A percentile compares a stretch with the other conserved stretches of the same genome.
These are phyloP conservation scores for Umbelopsis sp. DNA, from an alignment of 371 early-diverging fungal species.

Conservation along the genomic window DNA sequence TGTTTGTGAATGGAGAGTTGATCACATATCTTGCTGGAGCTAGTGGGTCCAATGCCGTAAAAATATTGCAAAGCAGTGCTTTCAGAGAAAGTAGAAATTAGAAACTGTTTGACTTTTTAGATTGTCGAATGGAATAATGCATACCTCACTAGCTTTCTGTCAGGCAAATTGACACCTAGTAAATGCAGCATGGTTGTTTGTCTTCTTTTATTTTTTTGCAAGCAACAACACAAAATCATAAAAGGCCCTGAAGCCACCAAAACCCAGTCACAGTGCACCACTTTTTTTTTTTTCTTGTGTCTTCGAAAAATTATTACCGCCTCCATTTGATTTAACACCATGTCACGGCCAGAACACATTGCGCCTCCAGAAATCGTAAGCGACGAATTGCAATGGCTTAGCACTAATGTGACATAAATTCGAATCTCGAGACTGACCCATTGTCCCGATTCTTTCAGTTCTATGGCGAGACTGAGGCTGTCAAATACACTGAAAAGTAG, in stretches of 20 bases:
- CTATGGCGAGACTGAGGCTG: conserved; percentile 90
- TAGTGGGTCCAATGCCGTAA: conserved; percentile 89
- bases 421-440: conserved; percentile 29
- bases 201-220: neutral
- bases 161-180: conserved; percentile 93
- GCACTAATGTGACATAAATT: neutral
- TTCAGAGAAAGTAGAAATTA: neutral
- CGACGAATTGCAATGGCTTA: conserved; percentile 5
- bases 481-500: conserved; percentile 94
- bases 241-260: conserved; percentile 1
- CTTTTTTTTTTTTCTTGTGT: conserved; percentile 1
- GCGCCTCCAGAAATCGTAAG: conserved; percentile 96
- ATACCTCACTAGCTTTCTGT: conserved; percentile 81
- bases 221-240: neutral
- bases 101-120: too few species aligned
- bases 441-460: conserved; percentile 46
- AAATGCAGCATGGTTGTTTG: conserved; percentile 75
- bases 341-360: conserved; percentile 95
- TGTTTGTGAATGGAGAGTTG: conserved; percentile 77
- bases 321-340: conserved; percentile 30
- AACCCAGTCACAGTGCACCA: conserved; percentile 1
- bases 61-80: conserved; percentile 77
- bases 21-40: conserved; percentile 78
- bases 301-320: neutral
- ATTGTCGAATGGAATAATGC: too few species aligned